These are phyloP conservation scores for Entomortierella parvispora DNA, from an alignment of 192 early-diverging fungal species.

Conservation along the genomic window DNA sequence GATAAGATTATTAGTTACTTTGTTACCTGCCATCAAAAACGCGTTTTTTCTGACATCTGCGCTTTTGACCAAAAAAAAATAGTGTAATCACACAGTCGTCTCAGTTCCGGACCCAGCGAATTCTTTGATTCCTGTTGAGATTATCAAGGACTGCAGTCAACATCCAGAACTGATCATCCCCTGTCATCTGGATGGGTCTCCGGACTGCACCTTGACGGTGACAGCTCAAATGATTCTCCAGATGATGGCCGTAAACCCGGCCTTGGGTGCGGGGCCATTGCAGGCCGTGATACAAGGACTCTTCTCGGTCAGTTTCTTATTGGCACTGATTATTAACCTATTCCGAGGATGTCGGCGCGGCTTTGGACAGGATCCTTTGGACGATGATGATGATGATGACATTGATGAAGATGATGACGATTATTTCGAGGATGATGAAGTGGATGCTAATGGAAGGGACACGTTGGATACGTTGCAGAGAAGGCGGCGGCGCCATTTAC, in stretches of 20 bases:
- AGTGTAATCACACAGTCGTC: slow-evolving; percentile 63
- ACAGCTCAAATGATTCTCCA: slow-evolving; percentile 60
- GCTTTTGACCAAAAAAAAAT: not conserved
- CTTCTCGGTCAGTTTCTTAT: slow-evolving; percentile 53
- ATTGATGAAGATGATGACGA: slow-evolving; percentile 46
- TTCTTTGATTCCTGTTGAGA: slow-evolving; percentile 1
- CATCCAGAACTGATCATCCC: slow-evolving; percentile 59
- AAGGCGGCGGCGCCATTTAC: too few species aligned
- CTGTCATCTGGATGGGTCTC: slow-evolving; percentile 63
- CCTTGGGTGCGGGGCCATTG: slow-evolving; percentile 58
- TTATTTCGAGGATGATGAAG: slow-evolving; percentile 14
- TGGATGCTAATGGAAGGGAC: not conserved
- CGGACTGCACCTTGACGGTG: slow-evolving; percentile 63
- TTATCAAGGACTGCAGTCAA: slow-evolving; percentile 53
- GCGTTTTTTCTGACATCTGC: not conserved
- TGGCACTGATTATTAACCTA: slow-evolving; percentile 55
- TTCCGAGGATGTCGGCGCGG: slow-evolving; percentile 34
- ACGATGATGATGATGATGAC: slow-evolving; percentile 42
- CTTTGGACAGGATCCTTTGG: slow-evolving; percentile 47
- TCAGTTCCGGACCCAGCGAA: not conserved
- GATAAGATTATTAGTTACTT: not conserved
- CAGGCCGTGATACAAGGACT: slow-evolving; percentile 60
- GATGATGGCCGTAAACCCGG: slow-evolving; percentile 58
- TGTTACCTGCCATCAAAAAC: not conserved
- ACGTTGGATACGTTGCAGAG: too few species aligned